These are phyloP conservation scores for Coniosporium tulheliwenetii DNA, from an alignment of 2,329 filamentous ascomycete species.

Conservation along the genomic window DNA sequence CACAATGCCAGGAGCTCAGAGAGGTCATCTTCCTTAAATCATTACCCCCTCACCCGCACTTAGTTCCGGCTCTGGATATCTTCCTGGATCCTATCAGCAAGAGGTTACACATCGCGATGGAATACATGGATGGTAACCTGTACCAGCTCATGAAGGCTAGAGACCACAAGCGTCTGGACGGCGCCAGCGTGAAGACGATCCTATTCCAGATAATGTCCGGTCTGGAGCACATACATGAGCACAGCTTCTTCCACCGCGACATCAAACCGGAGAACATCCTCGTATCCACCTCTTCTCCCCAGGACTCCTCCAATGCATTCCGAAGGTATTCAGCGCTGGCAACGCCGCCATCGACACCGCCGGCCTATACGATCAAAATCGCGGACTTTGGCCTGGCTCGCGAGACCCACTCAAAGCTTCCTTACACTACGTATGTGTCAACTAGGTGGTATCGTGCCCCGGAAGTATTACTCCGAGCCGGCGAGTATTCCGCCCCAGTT, in stretches of 20 bases:
- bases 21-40: conserved; percentile 95
- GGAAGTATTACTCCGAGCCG: conserved; percentile 82
- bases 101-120: conserved; percentile 96
- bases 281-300: conserved; percentile 75
- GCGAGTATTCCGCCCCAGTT: conserved; percentile 92
- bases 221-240: conserved; percentile 90
- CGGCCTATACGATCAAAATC: conserved; percentile 92
- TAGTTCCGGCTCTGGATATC: conserved; percentile 95
- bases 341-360: conserved; percentile 87
- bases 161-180: conserved; percentile 87
- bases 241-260: conserved; percentile 96
- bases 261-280: conserved; percentile 99
- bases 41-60: conserved; percentile 71
- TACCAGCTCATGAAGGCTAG: conserved; percentile 98
- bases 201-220: conserved; percentile 94
- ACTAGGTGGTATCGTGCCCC: conserved; percentile 92
- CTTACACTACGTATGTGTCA: conserved; percentile 96
- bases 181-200: conserved; percentile 89
- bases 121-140: conserved; percentile 98
- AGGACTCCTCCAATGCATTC: conserved; percentile 72
- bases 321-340: conserved; percentile 84
- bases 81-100: conserved; percentile 93
- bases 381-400: conserved; percentile 96
- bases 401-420: conserved; percentile 89
- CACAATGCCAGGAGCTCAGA: conserved; percentile 78